phyloP scores from a whole-genome alignment of 495 filamentous ascomycete species.

The Penicillium lagena region DNA sequence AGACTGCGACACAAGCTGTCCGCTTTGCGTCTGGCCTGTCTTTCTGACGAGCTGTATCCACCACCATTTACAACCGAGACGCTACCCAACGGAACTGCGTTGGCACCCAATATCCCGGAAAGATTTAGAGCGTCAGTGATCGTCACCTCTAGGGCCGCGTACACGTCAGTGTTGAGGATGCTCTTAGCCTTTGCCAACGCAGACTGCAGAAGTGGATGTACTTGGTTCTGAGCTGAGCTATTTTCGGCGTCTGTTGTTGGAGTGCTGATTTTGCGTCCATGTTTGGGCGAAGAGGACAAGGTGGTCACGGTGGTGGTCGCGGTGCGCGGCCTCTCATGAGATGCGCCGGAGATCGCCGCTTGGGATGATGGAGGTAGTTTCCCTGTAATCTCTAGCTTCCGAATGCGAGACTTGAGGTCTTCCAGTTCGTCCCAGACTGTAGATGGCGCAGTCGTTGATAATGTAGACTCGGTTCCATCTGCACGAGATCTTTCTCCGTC shows the following conservation, averaged over 20 bases:
- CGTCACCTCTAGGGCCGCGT: conserved; percentile 72
- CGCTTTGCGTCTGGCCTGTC: conserved; percentile 80
- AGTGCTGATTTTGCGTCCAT: conserved; percentile 45
- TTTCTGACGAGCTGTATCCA: conserved; percentile 53
- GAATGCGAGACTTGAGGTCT: conserved; percentile 89
- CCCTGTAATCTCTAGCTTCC: conserved; percentile 84
- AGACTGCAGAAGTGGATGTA: conserved; percentile 73
- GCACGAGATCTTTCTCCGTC: conserved; percentile 46
- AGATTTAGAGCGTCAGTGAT: conserved; percentile 74
- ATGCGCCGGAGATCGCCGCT: conserved; percentile 67
- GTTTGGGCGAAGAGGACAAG: conserved; percentile 79
- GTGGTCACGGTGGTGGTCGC: conserved; percentile 93
- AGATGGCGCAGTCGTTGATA: conserved; percentile 81
- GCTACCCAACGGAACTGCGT: conserved; percentile 59
- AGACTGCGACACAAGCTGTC: conserved; percentile 89
- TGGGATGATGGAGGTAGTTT: conserved; percentile 76
- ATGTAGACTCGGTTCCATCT: conserved; percentile 72
- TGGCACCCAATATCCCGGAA: conserved; percentile 64
- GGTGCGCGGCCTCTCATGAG: conserved; percentile 77
- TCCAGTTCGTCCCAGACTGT: conserved; percentile 98
- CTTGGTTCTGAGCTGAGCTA: conserved; percentile 27
- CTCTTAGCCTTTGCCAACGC: conserved; percentile 71
- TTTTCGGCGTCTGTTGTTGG: conserved; percentile 42
- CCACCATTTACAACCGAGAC: conserved; percentile 47
- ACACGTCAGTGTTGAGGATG: conserved; percentile 63